Conservation (phyloP, 75 land plant species). For the Cupressus sempervirens region DNA sequence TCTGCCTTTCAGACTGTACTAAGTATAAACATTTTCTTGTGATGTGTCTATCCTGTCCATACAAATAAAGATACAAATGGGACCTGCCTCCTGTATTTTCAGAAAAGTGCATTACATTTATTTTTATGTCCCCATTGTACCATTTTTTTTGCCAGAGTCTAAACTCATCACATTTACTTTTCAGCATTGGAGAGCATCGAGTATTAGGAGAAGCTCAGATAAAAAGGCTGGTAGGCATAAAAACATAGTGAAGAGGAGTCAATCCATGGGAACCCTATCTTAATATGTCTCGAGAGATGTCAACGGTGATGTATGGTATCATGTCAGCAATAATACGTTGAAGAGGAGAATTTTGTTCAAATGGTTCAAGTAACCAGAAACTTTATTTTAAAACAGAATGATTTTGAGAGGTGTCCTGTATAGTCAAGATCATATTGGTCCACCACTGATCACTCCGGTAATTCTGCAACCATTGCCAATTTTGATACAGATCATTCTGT, state of each 20-base stretch:
- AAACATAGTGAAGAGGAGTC: neutral
- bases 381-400: neutral
- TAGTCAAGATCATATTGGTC: neutral
- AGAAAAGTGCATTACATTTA: neutral
- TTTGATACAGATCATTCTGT: neutral
- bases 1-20: neutral
- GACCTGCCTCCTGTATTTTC: neutral
- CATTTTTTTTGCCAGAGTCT: neutral
- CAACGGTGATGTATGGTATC: neutral
- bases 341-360: neutral
- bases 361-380: neutral
- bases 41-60: neutral
- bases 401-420: neutral
- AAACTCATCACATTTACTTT: neutral
- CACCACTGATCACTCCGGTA: neutral
- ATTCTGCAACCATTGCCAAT: neutral
- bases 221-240: neutral
- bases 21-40: neutral
- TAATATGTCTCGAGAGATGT: neutral
- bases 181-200: slow-evolving; percentile 11
- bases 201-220: slow-evolving; percentile 11
- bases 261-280: neutral
- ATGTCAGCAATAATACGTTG: neutral
- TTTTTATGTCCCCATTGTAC: neutral
- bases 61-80: neutral